Evolutionary conservation across 768 basidiomycete genomes (phyloP).

Genomic region (Dioszegia hungarica): DNA sequence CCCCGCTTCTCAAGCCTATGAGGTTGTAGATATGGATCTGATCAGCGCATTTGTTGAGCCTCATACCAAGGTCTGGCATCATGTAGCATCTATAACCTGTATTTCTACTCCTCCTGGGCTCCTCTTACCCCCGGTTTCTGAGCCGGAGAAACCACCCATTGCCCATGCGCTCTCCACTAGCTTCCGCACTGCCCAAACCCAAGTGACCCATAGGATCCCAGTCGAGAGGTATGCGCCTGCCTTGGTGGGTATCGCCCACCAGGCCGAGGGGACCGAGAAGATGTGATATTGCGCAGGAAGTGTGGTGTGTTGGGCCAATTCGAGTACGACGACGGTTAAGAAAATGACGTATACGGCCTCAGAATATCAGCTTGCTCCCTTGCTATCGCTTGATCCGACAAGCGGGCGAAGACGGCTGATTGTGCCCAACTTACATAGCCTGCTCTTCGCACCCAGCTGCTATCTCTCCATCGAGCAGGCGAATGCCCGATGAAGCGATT

Average conservation of each 20-base stretch:
- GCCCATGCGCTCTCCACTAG: conserved; percentile 75
- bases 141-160: conserved; percentile 25
- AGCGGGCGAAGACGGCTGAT: too few relatives aligned
- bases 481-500: conserved; percentile 66
- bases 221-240: conserved; percentile 56
- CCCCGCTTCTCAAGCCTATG: not conserved
- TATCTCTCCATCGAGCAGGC: conserved; percentile 12
- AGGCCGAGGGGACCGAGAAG: conserved; percentile 66
- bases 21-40: not conserved
- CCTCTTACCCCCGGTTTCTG: not conserved
- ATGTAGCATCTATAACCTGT: not conserved
- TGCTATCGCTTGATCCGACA: too few relatives aligned
- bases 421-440: not conserved
- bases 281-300: conserved; percentile 74
- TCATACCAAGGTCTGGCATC: not conserved
- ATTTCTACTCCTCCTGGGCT: not conserved
- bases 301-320: conserved; percentile 50
- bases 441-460: not conserved
- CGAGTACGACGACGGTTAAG: conserved; percentile 60
- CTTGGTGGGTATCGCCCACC: too few relatives aligned
- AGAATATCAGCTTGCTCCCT: not conserved
- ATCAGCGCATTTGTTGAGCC: too few relatives aligned
- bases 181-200: conserved; percentile 84
- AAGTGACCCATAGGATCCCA: conserved; percentile 72
- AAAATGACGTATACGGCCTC: conserved; percentile 60